Evolutionary conservation across 108 stramenopile species (phyloP).

Genomic region (Cyclotella cryptica): DNA sequence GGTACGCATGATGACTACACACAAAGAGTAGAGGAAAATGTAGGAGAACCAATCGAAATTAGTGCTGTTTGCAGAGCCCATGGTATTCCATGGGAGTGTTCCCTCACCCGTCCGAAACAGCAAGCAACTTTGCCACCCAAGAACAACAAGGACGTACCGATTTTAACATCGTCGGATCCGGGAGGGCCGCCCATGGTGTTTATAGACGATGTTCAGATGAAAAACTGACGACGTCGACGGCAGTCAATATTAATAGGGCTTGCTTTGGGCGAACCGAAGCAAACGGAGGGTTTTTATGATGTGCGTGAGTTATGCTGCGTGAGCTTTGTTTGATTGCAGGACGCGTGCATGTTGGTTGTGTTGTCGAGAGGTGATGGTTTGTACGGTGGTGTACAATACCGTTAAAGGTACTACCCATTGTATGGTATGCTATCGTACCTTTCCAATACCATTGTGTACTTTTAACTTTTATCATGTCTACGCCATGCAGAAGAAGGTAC

Average conservation of each 20-base stretch:
- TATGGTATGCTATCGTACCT: too few species aligned
- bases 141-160: conserved; percentile 62
- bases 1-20: conserved; percentile 96
- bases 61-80: not conserved
- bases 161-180: conserved; percentile 90
- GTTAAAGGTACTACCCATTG: too few species aligned
- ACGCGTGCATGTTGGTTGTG: too few species aligned
- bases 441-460: too few species aligned
- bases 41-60: not conserved
- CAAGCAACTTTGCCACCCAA: not conserved
- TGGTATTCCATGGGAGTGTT: not conserved
- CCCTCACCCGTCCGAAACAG: not conserved
- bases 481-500: too few species aligned
- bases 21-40: not conserved
- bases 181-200: conserved; percentile 98
- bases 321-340: too few species aligned
- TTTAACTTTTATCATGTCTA: too few species aligned
- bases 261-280: conserved; percentile 22
- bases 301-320: too few species aligned
- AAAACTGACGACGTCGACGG: conserved; percentile 58
- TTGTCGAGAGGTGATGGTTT: too few species aligned
- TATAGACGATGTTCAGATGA: conserved; percentile 89
- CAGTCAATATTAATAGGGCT: conserved; percentile 2
- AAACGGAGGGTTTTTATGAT: too few species aligned
- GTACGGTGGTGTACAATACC: too few species aligned